These are phyloP conservation scores for Alternaria sp. DNA, from an alignment of 2,329 filamentous ascomycete genomes.

Conservation along the genomic window DNA sequence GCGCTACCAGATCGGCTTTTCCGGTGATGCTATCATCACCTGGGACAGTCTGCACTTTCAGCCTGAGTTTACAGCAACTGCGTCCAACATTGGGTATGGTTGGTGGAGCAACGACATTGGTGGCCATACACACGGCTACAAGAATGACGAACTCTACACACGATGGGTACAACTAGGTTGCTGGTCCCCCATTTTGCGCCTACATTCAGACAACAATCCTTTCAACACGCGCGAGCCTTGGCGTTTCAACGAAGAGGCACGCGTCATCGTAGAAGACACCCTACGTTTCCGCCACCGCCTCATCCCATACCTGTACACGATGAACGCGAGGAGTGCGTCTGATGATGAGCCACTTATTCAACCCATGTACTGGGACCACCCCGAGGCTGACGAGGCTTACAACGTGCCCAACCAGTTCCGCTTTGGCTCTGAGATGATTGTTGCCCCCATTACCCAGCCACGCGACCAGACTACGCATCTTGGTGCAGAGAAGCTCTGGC, in stretches of 20 bases:
- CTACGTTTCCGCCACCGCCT: constrained; percentile 65
- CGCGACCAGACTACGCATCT: constrained; percentile 58
- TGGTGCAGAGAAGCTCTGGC: constrained; percentile 62
- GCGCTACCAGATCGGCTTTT: constrained; percentile 71
- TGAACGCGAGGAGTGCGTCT: constrained; percentile 59
- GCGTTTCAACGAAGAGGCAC: constrained; percentile 60
- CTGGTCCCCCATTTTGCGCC: constrained; percentile 67
- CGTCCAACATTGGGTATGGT: constrained; percentile 72
- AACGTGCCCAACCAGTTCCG: constrained; percentile 65
- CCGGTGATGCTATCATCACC: constrained; percentile 66
- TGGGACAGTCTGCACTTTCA: constrained; percentile 70
- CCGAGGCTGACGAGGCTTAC: constrained; percentile 63
- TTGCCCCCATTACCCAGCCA: constrained; percentile 64
- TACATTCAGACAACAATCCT: constrained; percentile 66
- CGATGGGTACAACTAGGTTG: constrained; percentile 70
- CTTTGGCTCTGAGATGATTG: constrained; percentile 66
- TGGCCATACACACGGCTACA: constrained; percentile 65
- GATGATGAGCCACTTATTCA: constrained; percentile 63
- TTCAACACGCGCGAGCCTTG: constrained; percentile 71
- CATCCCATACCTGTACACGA: constrained; percentile 68
- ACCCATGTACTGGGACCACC: constrained; percentile 70
- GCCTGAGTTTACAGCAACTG: constrained; percentile 71
- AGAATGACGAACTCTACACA: constrained; percentile 66
- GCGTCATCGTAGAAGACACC: constrained; percentile 58
- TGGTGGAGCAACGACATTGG: constrained; percentile 76